Percentiles rank a stretch among this genome's conserved stretches.
phyloP scores from a whole-genome alignment of 192 early-diverging fungal genomes.

The Backusella macrospora region DNA sequence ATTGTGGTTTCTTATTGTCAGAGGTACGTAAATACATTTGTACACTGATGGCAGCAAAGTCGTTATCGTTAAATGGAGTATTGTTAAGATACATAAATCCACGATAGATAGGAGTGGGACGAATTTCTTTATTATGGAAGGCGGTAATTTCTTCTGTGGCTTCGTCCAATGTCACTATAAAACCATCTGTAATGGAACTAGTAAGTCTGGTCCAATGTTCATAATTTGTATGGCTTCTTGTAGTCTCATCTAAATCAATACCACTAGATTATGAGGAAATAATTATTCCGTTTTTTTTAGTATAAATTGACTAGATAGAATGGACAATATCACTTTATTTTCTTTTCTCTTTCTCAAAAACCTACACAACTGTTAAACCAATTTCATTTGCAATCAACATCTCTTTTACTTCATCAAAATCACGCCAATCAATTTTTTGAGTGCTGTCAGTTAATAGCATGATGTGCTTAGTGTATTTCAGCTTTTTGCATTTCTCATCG shows the following conservation, averaged over 20 bases:
- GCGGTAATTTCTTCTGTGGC: neutral
- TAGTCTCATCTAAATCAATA: neutral
- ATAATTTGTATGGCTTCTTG: neutral
- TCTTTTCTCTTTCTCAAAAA: neutral
- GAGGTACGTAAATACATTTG: neutral
- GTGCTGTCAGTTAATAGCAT: neutral
- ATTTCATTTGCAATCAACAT: neutral
- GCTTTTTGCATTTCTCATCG: neutral
- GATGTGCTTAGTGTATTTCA: neutral
- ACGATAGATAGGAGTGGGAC: neutral
- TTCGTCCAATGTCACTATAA: neutral
- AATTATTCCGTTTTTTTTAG: too few species aligned
- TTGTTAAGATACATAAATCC: neutral
- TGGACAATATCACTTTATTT: neutral
- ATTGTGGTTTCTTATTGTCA: neutral
- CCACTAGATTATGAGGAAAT: neutral
- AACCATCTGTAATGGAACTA: neutral
- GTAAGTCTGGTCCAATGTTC: neutral
- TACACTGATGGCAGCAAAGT: neutral
- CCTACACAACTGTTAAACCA: conserved; percentile 7
- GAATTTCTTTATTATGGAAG: neutral
- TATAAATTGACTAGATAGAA: neutral
- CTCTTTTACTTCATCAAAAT: neutral
- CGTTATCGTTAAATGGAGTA: neutral
- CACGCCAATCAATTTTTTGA: neutral